Evolutionary conservation across 2,329 filamentous ascomycete genomes (phyloP).

Genomic region (Byssothecium circinans): DNA sequence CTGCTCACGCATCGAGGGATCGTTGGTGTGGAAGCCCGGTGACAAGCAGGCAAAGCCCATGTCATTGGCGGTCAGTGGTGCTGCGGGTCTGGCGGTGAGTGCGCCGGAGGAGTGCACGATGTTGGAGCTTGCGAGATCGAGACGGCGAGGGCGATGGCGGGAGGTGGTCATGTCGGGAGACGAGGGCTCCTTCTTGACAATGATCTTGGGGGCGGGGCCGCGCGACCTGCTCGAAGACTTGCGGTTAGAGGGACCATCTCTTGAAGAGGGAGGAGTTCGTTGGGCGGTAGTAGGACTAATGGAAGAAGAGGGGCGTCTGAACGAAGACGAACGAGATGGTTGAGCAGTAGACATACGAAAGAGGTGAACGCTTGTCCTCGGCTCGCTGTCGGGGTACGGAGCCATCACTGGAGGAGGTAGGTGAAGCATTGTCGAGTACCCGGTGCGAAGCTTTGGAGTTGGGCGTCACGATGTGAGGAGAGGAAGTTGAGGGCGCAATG

Average conservation of each 20-base stretch:
- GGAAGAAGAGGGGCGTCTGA: constrained; percentile 26
- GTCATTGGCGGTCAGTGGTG: constrained; percentile 78
- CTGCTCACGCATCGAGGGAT: constrained; percentile 95
- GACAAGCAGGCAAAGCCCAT: constrained; percentile 93
- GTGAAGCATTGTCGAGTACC: constrained; percentile 43
- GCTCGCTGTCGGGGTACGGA: constrained; percentile 41
- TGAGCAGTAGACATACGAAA: constrained; percentile 49
- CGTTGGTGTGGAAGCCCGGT: constrained; percentile 92
- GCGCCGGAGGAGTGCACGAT: constrained; percentile 47
- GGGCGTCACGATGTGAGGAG: constrained; percentile 43
- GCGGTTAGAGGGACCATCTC: constrained; percentile 39
- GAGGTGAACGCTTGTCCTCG: constrained; percentile 58
- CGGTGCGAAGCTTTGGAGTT: constrained; percentile 40
- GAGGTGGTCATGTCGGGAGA: constrained; percentile 78
- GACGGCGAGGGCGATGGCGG: constrained; percentile 72
- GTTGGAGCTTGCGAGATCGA: constrained; percentile 68
- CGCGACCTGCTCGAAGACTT: constrained; percentile 54
- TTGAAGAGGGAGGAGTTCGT: constrained; percentile 28
- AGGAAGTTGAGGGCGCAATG: constrained; percentile 48
- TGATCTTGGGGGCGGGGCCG: constrained; percentile 70
- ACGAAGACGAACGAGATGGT: constrained; percentile 27
- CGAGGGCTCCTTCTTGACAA: constrained; percentile 93
- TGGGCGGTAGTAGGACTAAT: constrained; percentile 17
- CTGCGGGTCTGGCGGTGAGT: constrained; percentile 67
- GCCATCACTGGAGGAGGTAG: constrained; percentile 43